phyloP scores from a whole-genome alignment of 2,329 filamentous ascomycete species.

The Dactylellina drechsleri region DNA sequence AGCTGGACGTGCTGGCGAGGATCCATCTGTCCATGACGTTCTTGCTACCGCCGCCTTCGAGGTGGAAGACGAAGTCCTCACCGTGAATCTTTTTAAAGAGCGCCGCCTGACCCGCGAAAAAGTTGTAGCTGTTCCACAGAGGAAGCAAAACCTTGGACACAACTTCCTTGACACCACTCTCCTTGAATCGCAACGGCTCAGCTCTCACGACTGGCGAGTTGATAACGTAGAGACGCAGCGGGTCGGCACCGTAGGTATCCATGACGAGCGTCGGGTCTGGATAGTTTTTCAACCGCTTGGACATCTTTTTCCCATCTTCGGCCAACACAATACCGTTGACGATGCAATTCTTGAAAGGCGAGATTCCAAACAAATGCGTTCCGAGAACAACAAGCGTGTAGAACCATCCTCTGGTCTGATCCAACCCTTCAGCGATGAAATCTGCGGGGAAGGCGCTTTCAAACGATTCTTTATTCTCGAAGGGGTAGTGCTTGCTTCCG shows the following conservation, averaged over 20 bases:
- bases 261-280: constrained; percentile 86
- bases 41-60: constrained; percentile 77
- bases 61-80: constrained; percentile 81
- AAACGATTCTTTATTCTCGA: constrained; percentile 85
- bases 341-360: constrained; percentile 95
- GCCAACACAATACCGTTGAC: constrained; percentile 94
- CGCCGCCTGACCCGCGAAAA: constrained; percentile 88
- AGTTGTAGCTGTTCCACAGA: constrained; percentile 96
- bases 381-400: constrained; percentile 91
- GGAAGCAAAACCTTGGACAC: constrained; percentile 90
- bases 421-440: constrained; percentile 91
- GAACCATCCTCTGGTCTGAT: constrained; percentile 97
- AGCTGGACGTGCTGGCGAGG: constrained; percentile 86
- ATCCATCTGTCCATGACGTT: constrained; percentile 99
- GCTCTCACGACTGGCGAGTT: constrained; percentile 95
- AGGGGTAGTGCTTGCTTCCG: constrained; percentile 88
- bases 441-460: constrained; percentile 85
- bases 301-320: constrained; percentile 98
- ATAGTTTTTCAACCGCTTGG: constrained; percentile 95
- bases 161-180: constrained; percentile 91
- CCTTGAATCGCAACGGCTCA: constrained; percentile 90
- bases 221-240: constrained; percentile 92
- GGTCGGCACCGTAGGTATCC: constrained; percentile 88
- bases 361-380: constrained; percentile 82
- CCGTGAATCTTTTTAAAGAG: constrained; percentile 86